A percentile compares a stretch with the other conserved stretches of the same genome.
Conservation (phyloP, 352 stramenopile species). For the Phytophthora constricta region DNA sequence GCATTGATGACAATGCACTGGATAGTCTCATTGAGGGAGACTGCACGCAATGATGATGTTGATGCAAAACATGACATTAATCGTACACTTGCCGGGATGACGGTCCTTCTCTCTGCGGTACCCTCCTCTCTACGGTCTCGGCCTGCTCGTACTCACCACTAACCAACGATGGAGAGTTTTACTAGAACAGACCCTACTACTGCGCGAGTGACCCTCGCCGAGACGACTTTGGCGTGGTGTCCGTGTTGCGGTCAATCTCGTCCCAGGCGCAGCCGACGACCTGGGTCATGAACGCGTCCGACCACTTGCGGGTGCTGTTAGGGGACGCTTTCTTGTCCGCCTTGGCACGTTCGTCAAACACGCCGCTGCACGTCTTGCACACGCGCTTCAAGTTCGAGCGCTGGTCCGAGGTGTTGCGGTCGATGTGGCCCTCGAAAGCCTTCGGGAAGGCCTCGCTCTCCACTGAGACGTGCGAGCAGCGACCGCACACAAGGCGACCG, state of each 20-base stretch:
- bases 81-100: constrained; percentile 23
- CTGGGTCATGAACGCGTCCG: constrained; percentile 62
- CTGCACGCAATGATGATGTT: no score
- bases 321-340: constrained; percentile 34
- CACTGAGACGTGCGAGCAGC: constrained; percentile 79
- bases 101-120: not conserved
- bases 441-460: constrained; percentile 75
- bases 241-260: constrained; percentile 56
- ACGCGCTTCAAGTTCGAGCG: constrained; percentile 66
- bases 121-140: constrained; percentile 7
- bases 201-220: constrained; percentile 44
- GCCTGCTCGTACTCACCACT: constrained; percentile 26
- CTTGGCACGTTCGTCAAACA: constrained; percentile 78
- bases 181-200: constrained; percentile 1
- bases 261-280: constrained; percentile 71
- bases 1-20: no score
- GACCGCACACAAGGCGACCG: constrained; percentile 77
- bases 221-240: constrained; percentile 33
- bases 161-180: constrained; percentile 20
- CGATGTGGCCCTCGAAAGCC: constrained; percentile 57
- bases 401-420: constrained; percentile 48
- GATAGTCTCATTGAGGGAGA: no score
- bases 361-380: constrained; percentile 75
- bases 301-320: constrained; percentile 50
- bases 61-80: not conserved